Percentiles rank a stretch among this genome's conserved stretches.
Evolutionary conservation across 1,284 basidiomycete species (phyloP).

Genomic region (Sphagnurus paluster): DNA sequence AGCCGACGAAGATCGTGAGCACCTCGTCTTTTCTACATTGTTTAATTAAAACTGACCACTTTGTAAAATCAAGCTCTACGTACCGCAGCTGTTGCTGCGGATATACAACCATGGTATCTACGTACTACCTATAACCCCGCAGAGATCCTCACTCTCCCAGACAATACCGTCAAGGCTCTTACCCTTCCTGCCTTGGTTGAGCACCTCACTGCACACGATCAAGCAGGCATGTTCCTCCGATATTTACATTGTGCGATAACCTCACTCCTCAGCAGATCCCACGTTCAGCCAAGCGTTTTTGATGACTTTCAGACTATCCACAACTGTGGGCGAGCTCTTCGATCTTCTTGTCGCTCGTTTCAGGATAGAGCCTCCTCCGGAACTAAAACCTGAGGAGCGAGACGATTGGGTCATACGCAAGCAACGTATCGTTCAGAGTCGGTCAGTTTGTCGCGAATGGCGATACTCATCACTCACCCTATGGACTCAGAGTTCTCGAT

Average conservation of each 20-base stretch:
- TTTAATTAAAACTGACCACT: not conserved
- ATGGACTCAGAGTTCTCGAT: conserved; percentile 68
- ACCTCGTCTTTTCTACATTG: not conserved
- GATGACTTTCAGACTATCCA: conserved; percentile 97
- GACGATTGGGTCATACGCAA: conserved; percentile 88
- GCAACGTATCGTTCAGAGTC: conserved; percentile 84
- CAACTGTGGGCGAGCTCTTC: conserved; percentile 82
- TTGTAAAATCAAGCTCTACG: conserved; percentile 10
- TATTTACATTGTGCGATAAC: not conserved
- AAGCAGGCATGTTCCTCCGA: conserved; percentile 56
- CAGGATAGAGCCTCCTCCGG: conserved; percentile 75
- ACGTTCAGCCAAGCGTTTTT: conserved; percentile 92
- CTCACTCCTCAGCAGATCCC: conserved; percentile 51
- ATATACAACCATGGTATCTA: conserved; percentile 83
- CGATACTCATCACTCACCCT: conserved; percentile 10
- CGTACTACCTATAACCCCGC: conserved; percentile 76
- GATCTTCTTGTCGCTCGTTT: conserved; percentile 87
- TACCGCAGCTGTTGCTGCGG: conserved; percentile 38
- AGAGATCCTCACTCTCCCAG: conserved; percentile 84
- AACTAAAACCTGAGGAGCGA: conserved; percentile 63
- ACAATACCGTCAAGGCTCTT: conserved; percentile 83
- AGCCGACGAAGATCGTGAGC: conserved; percentile 41
- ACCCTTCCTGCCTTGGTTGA: conserved; percentile 87
- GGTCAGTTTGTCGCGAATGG: conserved; percentile 52
- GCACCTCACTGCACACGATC: conserved; percentile 88